Evolutionary conservation across 2,329 filamentous ascomycete species (phyloP).

Genomic region (Geosmithia morbida): DNA sequence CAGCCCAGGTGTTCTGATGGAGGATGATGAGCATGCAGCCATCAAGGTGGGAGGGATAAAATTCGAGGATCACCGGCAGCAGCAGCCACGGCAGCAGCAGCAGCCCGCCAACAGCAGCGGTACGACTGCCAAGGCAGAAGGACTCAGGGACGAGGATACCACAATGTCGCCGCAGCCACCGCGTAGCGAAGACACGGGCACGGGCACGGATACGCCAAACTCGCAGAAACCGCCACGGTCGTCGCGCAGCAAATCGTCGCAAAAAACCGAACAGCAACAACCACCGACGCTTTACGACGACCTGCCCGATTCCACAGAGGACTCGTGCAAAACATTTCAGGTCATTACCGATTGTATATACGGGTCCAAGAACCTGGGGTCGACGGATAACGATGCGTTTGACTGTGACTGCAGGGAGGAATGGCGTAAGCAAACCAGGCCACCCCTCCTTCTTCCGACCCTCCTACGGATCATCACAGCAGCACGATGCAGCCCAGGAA

Average conservation of each 20-base stretch:
- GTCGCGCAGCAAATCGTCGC: slow-evolving; percentile 59
- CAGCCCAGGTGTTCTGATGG: slow-evolving; percentile 14
- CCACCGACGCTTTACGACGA: slow-evolving; percentile 52
- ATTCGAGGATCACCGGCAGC: slow-evolving; percentile 18
- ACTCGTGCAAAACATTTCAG: slow-evolving; percentile 64
- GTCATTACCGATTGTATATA: slow-evolving; percentile 79
- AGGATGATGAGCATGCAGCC: slow-evolving; percentile 24
- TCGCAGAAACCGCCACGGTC: slow-evolving; percentile 51
- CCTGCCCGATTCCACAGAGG: slow-evolving; percentile 62
- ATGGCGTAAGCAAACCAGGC: slow-evolving; percentile 56
- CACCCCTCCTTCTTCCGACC: not conserved
- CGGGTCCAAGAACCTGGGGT: slow-evolving; percentile 79
- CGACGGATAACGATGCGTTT: slow-evolving; percentile 76
- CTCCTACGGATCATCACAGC: not conserved
- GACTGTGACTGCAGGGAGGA: slow-evolving; percentile 94
- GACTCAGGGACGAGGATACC: slow-evolving; percentile 15
- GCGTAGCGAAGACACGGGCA: slow-evolving; percentile 14
- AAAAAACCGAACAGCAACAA: slow-evolving; percentile 42
- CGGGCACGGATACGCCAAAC: slow-evolving; percentile 31
- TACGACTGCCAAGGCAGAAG: slow-evolving; percentile 16
- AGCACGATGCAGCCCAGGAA: not conserved
- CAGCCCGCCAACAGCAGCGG: slow-evolving; percentile 22
- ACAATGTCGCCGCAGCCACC: slow-evolving; percentile 23
- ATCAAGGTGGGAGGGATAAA: slow-evolving; percentile 28
- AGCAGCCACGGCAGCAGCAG: slow-evolving; percentile 4